phyloP scores from a whole-genome alignment of 1,139 yeast genomes.

The Tardiomyces digboiensis region DNA sequence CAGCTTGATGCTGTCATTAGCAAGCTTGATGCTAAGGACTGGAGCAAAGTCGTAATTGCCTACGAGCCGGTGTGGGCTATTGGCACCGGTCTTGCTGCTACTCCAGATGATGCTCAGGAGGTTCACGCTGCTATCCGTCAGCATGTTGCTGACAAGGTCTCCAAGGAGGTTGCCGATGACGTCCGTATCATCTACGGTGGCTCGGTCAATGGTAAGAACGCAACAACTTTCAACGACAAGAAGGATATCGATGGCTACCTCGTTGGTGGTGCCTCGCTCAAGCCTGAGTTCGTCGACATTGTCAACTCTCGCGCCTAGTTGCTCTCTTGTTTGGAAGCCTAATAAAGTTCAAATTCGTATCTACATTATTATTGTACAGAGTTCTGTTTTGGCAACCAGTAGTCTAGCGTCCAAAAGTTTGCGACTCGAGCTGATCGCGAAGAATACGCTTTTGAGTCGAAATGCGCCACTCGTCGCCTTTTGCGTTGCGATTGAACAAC shows the following conservation, averaged over 20 bases:
- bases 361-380: too few species aligned
- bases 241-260: slow-evolving; percentile 96
- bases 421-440: background rate
- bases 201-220: slow-evolving; percentile 94
- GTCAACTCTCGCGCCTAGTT: slow-evolving; percentile 40
- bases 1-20: slow-evolving; percentile 87
- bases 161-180: slow-evolving; percentile 63
- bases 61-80: slow-evolving; percentile 99
- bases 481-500: slow-evolving; percentile 44
- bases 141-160: slow-evolving; percentile 69
- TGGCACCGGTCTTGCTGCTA: slow-evolving; percentile 99
- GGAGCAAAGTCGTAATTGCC: slow-evolving; percentile 91
- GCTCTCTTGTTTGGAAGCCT: too few species aligned
- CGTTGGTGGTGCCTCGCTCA: slow-evolving; percentile 99
- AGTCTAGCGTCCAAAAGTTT: slow-evolving; percentile 20
- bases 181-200: slow-evolving; percentile 98
- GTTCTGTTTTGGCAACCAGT: too few species aligned
- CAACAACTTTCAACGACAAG: slow-evolving; percentile 84
- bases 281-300: slow-evolving; percentile 96
- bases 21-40: slow-evolving; percentile 58
- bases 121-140: slow-evolving; percentile 87
- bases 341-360: too few species aligned
- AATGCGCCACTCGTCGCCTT: slow-evolving; percentile 46
- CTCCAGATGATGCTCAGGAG: slow-evolving; percentile 90
- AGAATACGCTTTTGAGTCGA: slow-evolving; percentile 27